Evolutionary conservation across 78 protist species (phyloP), one percentile per base, ranked within the genome.

Genomic region (Cavenderia fasciculata): DNA sequence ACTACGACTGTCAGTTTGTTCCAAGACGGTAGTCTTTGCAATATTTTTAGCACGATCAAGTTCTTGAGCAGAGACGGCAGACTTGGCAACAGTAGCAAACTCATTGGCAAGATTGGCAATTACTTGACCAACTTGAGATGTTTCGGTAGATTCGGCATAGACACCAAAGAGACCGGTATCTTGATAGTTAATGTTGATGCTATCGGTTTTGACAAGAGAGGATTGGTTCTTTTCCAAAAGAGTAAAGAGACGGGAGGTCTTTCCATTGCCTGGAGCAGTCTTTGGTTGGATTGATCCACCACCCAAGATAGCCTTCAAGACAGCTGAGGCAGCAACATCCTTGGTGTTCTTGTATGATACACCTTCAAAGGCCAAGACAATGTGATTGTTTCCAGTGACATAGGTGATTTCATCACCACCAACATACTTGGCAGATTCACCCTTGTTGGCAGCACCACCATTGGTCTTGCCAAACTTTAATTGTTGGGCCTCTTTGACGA

Each of bases 351-450:
- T 49, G 23, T 76, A 59, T 27, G 66, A 31, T 7, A 63, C 14
- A 82, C 90, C 90, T 68, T 82, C 90, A 51, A 82, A 82, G 12
- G 68, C 90, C 19, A 82, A 3, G 23, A 57, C 71, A 31, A 82
- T 71, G 8, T 49, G 21, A 21, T 51, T 52, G 59, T 46, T 56
- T 23, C 90, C 90, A 29, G 78, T 56, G 21, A 38, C 31, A 47
- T 82, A 82, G 33, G 41, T 68, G 10, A 82, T n/a, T 41, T 76
- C 65, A 40, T 82, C 90, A 82, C 90, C 90, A 69, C 90, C 90
- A 54, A 82, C 29, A 57, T 82, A 82, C 56, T 82, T 70, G 10
- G 90, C 90, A 8, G 59, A 27, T 16, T 65, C 69, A 23, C 41
- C 59, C 36, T 49, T 49, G 31, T 29, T 27, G n/a, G 65, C 1